phyloP scores from a whole-genome alignment of 2,329 filamentous ascomycete species.

The Westerdykella aurantiaca region DNA sequence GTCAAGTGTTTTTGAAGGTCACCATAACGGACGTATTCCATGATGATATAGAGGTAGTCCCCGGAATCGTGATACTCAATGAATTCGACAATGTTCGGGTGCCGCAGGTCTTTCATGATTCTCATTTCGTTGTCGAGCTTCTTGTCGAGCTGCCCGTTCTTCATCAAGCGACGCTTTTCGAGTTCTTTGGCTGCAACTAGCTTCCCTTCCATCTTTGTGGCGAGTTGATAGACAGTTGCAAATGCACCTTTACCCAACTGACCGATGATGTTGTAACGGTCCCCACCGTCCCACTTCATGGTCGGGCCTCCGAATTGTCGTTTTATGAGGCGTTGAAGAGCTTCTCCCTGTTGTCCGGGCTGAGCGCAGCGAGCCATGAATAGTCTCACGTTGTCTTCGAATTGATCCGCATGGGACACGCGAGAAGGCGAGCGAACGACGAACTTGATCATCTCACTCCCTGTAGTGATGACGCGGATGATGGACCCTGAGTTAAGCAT shows the following conservation, averaged over 20 bases:
- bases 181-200: slow-evolving; percentile 91
- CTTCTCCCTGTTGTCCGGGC: neutral
- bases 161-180: slow-evolving; percentile 88
- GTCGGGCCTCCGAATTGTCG: slow-evolving; percentile 41
- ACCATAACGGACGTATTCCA: slow-evolving; percentile 82
- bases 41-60: slow-evolving; percentile 84
- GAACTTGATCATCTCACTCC: slow-evolving; percentile 65
- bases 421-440: slow-evolving; percentile 73
- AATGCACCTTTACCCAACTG: slow-evolving; percentile 90
- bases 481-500: slow-evolving; percentile 68
- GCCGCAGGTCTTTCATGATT: slow-evolving; percentile 81
- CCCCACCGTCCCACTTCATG: slow-evolving; percentile 76
- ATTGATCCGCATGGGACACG: slow-evolving; percentile 62
- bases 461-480: slow-evolving; percentile 59
- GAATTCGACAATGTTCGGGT: slow-evolving; percentile 88
- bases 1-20: slow-evolving; percentile 72
- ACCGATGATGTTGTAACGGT: slow-evolving; percentile 75
- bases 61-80: slow-evolving; percentile 81
- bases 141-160: slow-evolving; percentile 81
- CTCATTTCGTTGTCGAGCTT: slow-evolving; percentile 96
- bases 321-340: slow-evolving; percentile 21
- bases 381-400: slow-evolving; percentile 60
- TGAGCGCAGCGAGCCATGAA: slow-evolving; percentile 51
- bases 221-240: slow-evolving; percentile 86
- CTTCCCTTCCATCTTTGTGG: slow-evolving; percentile 74